Evolutionary conservation across 2,329 filamentous ascomycete species (phyloP).

Genomic region (Claviceps pazoutovae): DNA sequence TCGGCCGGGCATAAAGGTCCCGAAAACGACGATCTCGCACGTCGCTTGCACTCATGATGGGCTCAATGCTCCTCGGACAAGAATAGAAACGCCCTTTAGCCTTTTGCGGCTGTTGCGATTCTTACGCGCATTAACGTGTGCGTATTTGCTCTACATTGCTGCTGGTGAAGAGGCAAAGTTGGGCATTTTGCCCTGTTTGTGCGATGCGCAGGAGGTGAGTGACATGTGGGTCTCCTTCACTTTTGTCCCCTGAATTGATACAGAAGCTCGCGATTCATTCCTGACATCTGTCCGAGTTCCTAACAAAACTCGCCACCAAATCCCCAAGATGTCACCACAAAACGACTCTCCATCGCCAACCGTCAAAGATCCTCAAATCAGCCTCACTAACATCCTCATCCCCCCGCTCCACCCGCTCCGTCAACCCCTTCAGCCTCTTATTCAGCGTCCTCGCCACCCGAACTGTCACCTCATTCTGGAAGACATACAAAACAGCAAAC

Average conservation of each 20-base stretch:
- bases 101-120: not conserved
- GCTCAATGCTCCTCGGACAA: not conserved
- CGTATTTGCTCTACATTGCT: not conserved
- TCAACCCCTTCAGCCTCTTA: conserved; percentile 34
- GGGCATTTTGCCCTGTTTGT: not conserved
- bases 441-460: conserved; percentile 38
- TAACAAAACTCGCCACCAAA: too few species aligned
- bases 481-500: conserved; percentile 43
- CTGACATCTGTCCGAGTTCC: too few species aligned
- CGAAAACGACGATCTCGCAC: conserved; percentile 20
- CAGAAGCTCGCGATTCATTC: too few species aligned
- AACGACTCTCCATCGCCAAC: conserved; percentile 44
- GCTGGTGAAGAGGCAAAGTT: not conserved
- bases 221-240: not conserved
- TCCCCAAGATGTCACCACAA: conserved; percentile 23
- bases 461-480: conserved; percentile 43
- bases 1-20: conserved; percentile 25
- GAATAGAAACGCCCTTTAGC: not conserved
- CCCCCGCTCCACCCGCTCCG: conserved; percentile 32
- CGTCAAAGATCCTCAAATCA: conserved; percentile 35
- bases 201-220: too few species aligned
- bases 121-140: not conserved
- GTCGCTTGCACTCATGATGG: not conserved
- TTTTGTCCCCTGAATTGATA: too few species aligned
- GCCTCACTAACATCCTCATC: conserved; percentile 30